These are phyloP conservation scores for Darksidea phi DNA, from an alignment of 495 filamentous ascomycete species.

Conservation along the genomic window DNA sequence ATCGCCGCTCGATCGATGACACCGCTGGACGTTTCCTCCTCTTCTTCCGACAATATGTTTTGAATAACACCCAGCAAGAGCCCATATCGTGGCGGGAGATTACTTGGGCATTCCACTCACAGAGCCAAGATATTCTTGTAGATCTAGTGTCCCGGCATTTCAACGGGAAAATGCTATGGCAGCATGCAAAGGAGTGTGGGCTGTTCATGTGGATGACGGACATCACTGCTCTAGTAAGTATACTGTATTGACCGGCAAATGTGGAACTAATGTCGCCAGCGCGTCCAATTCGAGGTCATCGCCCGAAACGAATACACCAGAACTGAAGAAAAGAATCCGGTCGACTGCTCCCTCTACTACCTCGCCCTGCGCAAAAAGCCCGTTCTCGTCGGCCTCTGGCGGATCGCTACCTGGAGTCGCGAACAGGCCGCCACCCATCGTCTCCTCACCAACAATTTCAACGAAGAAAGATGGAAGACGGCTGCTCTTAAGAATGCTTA, in stretches of 20 bases:
- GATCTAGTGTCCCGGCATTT: conserved; percentile 84
- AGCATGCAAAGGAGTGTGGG: conserved; percentile 78
- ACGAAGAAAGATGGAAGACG: conserved; percentile 80
- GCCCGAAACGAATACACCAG: conserved; percentile 93
- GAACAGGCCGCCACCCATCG: conserved; percentile 77
- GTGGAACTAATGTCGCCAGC: conserved; percentile 53
- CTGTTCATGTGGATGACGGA: conserved; percentile 96
- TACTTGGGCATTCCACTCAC: conserved; percentile 89
- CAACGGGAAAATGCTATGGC: conserved; percentile 76
- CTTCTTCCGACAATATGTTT: conserved; percentile 81
- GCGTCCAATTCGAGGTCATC: conserved; percentile 78
- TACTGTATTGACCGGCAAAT: no score
- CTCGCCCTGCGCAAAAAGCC: conserved; percentile 89
- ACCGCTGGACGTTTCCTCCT: conserved; percentile 88
- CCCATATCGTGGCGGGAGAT: conserved; percentile 89
- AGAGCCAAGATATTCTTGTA: conserved; percentile 85
- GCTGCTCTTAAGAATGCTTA: conserved; percentile 96
- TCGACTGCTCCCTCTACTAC: conserved; percentile 93
- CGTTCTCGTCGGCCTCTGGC: conserved; percentile 88
- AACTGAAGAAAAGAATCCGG: conserved; percentile 80
- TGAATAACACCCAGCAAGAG: conserved; percentile 58
- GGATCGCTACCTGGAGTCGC: conserved; percentile 87
- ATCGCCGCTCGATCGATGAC: conserved; percentile 86
- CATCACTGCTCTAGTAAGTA: conserved; percentile 67
- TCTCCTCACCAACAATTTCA: conserved; percentile 84